Percentiles rank a stretch among this genome's conserved stretches.
Conservation (phyloP, 2,329 filamentous ascomycete species). For the Curvularia lunata region DNA sequence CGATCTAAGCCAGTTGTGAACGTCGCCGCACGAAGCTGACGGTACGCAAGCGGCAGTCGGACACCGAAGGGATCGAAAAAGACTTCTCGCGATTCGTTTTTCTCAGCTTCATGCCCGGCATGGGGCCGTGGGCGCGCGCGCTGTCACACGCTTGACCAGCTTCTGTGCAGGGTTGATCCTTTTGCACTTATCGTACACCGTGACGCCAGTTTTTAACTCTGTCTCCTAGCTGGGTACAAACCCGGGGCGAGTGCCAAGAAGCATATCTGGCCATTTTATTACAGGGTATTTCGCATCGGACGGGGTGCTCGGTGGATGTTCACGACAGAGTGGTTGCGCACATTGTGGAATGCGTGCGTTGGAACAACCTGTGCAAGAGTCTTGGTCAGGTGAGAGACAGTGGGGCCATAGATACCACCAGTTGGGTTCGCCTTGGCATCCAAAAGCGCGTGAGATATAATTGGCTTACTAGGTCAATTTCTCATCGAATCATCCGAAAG, state of each 20-base stretch:
- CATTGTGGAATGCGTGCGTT: neutral
- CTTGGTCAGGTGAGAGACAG: neutral
- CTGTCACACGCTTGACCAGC: neutral
- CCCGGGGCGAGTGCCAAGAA: neutral
- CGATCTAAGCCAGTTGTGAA: neutral
- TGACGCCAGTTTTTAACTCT: too few species aligned
- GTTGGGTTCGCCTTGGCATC: neutral
- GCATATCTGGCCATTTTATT: neutral
- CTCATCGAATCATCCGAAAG: constrained; percentile 9
- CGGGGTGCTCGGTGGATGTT: neutral
- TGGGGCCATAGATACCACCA: too few species aligned
- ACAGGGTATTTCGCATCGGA: neutral
- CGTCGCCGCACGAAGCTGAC: neutral
- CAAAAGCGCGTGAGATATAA: neutral
- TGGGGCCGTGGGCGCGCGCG: neutral
- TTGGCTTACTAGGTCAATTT: neutral
- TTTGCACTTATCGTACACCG: neutral
- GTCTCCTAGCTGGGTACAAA: neutral
- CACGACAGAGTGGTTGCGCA: neutral
- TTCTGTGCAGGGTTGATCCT: neutral
- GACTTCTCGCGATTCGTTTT: neutral
- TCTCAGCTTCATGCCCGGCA: neutral
- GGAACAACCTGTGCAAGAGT: neutral
- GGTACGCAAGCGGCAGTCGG: neutral
- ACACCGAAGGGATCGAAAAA: neutral